Evolutionary conservation across 2,329 filamentous ascomycete species (phyloP), one percentile per base, ranked within the genome.

Genomic region (Zymoseptoria ardabiliae): DNA sequence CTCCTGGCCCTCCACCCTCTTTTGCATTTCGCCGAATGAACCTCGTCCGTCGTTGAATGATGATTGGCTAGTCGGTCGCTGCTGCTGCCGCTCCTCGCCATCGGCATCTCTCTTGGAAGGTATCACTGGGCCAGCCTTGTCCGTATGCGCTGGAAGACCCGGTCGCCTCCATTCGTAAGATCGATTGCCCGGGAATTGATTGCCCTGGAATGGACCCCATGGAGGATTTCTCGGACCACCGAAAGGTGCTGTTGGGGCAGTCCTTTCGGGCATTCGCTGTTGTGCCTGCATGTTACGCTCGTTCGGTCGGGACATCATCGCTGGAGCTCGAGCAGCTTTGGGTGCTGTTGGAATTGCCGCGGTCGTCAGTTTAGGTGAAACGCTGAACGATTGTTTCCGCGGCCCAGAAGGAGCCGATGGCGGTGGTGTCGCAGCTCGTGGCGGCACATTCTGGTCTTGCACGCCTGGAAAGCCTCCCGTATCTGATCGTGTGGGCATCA

Each of bases 41-140:
- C 35, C 35, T 17, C 35, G 35, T 45, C 35, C 35, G 6, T 45
- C 35, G 35, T 45, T 13, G 35, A 45, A 45, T 17, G 35, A 17
- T 17, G 35, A 45, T n/a, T 45, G 35, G 35, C 35, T 45, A 17
- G 35, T 45, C 17, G 35, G 35, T 45, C 8, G 54, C 49, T 53
- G 55, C 19, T 58, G 66, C 17, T 66, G 66, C 53, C 67, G 77
- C 57, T 80, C 78, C 30, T 79, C 77, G 9, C 68, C 70, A 20
- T 72, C 70, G 35, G 71, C 69, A 59, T 80, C 78, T 28, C 78
- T 72, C 63, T 81, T 81, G 0, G 73, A 74, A 11, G 78, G 78
- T 4, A 79, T 65, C 5, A 65, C 19, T 22, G 61, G 52, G 19
- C 57, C 25, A 20, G 56, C 48, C 60, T 67, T 68, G 11, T 69